phyloP scores from a whole-genome alignment of 177 flowering plant genomes.

The Vitis hybrid region DNA sequence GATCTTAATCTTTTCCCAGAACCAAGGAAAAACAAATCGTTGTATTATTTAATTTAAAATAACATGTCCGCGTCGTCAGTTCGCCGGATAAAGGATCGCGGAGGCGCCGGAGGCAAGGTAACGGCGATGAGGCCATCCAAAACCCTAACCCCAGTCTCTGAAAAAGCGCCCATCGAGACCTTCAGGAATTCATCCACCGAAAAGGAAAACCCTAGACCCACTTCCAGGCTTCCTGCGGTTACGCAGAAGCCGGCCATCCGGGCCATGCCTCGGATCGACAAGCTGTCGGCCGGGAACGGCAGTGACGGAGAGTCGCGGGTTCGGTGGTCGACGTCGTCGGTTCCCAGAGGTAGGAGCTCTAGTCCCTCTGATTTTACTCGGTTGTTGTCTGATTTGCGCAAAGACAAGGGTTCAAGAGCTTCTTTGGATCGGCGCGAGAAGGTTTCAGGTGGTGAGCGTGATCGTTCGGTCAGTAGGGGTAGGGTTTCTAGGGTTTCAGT shows the following conservation, averaged over 20 bases:
- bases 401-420: constrained; percentile 38
- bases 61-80: constrained; percentile 38
- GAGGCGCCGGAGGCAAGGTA: constrained; percentile 36
- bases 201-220: constrained; percentile 49
- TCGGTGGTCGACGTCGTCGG: constrained; percentile 63
- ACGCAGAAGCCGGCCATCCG: constrained; percentile 48
- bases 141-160: constrained; percentile 40
- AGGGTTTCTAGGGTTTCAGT: constrained; percentile 9
- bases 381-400: constrained; percentile 46
- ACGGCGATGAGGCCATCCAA: constrained; percentile 35
- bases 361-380: constrained; percentile 68
- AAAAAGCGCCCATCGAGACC: constrained; percentile 17
- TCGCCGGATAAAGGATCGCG: constrained; percentile 52
- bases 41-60: too few relatives aligned
- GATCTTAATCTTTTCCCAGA: too few relatives aligned
- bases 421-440: constrained; percentile 23
- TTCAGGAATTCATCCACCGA: constrained; percentile 35
- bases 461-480: not conserved
- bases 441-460: constrained; percentile 14
- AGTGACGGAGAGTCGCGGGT: constrained; percentile 23
- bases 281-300: constrained; percentile 16
- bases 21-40: too few relatives aligned
- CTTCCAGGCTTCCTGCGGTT: constrained; percentile 24
- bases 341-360: constrained; percentile 77
- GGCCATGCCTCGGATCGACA: constrained; percentile 48